Conservation (phyloP, 108 stramenopile species). For the Discostella stelligeroides region DNA sequence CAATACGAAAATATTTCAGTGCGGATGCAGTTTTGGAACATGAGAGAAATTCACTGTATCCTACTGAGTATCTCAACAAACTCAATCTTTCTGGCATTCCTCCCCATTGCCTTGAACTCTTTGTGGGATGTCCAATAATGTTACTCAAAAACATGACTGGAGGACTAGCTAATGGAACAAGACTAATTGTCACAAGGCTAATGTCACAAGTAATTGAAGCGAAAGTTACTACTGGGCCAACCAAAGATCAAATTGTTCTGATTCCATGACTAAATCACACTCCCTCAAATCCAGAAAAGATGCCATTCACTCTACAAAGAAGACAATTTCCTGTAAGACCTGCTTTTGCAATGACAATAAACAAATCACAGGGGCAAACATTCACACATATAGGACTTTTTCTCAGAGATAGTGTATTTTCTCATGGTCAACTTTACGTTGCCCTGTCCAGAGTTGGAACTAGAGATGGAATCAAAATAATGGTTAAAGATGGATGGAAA, state of each 20-base stretch:
- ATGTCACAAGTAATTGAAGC: conserved; percentile 1
- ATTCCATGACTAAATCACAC: not conserved
- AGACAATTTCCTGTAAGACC: not conserved
- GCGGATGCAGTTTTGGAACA: too few species aligned
- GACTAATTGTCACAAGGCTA: not conserved
- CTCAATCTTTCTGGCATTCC: not conserved
- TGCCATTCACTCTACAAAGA: conserved; percentile 1
- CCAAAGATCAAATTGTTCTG: not conserved
- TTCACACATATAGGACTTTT: not conserved
- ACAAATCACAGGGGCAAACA: conserved; percentile 8
- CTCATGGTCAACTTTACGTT: too few species aligned
- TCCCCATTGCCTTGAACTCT: conserved; percentile 1
- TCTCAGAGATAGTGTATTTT: not conserved
- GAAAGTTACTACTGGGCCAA: not conserved
- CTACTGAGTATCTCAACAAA: too few species aligned
- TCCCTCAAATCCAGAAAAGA: not conserved
- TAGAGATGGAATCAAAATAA: too few species aligned
- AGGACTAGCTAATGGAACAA: conserved; percentile 7
- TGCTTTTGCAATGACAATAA: not conserved
- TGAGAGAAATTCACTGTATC: too few species aligned
- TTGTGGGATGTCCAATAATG: conserved; percentile 3
- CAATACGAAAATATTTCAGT: too few species aligned
- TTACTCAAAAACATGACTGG: not conserved
- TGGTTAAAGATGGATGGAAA: not conserved
- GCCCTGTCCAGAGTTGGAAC: not conserved